A percentile compares a stretch with the other conserved stretches of the same genome.
Evolutionary conservation across 176 grass and related monocot genomes (phyloP).

Genomic region (Cocos nucifera): DNA sequence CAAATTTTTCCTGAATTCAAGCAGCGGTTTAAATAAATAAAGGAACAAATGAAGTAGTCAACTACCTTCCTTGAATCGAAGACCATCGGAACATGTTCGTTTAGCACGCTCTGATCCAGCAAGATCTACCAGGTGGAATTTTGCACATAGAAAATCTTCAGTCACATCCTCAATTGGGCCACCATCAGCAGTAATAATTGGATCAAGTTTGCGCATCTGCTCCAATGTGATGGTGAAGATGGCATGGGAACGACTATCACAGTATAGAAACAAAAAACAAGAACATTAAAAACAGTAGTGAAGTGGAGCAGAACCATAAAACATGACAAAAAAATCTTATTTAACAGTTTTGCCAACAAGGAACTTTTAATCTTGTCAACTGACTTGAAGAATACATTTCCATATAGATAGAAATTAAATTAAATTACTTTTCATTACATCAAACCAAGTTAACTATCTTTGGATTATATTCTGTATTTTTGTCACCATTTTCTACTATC

Average conservation of each 20-base stretch:
- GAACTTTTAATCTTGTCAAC: too few relatives aligned
- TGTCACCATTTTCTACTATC: too few relatives aligned
- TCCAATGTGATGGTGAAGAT: conserved; percentile 99
- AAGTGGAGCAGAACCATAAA: neutral
- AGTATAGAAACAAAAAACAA: neutral
- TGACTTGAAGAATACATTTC: too few relatives aligned
- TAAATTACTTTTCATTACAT: too few relatives aligned
- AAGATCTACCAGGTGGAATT: conserved; percentile 93
- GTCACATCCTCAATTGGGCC: conserved; percentile 63
- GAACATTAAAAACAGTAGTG: neutral
- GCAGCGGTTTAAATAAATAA: conserved; percentile 5
- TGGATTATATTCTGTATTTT: too few relatives aligned
- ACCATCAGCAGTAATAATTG: conserved; percentile 54
- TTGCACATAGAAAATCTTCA: conserved; percentile 93
- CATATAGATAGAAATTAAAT: too few relatives aligned
- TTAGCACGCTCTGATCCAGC: conserved; percentile 94
- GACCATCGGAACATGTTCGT: conserved; percentile 85
- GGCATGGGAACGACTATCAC: conserved; percentile 97
- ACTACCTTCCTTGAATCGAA: conserved; percentile 98
- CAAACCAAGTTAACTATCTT: too few relatives aligned
- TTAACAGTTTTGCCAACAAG: too few relatives aligned
- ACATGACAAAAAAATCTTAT: too few relatives aligned
- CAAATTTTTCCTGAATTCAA: neutral
- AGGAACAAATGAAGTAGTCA: conserved; percentile 12
- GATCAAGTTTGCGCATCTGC: conserved; percentile 92